These are phyloP conservation scores for Amanita rimosa DNA, from an alignment of 768 basidiomycete species.

Conservation along the genomic window DNA sequence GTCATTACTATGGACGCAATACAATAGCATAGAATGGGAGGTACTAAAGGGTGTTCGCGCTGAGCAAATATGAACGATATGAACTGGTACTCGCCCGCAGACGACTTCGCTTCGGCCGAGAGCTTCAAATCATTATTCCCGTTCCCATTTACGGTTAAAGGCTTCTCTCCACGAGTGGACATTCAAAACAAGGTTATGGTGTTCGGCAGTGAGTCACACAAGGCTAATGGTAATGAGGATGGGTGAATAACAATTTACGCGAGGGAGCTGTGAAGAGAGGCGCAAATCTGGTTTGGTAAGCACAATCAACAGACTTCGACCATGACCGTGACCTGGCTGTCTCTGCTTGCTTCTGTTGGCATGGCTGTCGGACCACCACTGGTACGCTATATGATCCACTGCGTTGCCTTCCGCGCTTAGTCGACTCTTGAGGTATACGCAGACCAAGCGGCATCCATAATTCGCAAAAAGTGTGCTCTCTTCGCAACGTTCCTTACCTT, in stretches of 20 bases:
- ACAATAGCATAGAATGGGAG: slow-evolving; percentile 85
- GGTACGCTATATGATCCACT: slow-evolving; percentile 16
- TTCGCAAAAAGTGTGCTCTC: slow-evolving; percentile 52
- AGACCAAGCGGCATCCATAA: slow-evolving; percentile 74
- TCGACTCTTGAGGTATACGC: slow-evolving; percentile 49
- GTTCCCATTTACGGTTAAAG: slow-evolving; percentile 10
- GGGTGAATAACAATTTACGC: too few species aligned
- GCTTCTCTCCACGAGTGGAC: slow-evolving; percentile 11
- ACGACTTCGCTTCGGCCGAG: slow-evolving; percentile 16
- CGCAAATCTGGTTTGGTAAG: neutral
- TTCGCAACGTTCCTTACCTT: neutral
- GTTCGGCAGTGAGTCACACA: neutral
- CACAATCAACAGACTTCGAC: too few species aligned
- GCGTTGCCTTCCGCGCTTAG: slow-evolving; percentile 3
- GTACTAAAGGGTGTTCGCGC: slow-evolving; percentile 30
- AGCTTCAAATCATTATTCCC: slow-evolving; percentile 23
- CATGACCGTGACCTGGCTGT: slow-evolving; percentile 40
- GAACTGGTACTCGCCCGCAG: slow-evolving; percentile 14
- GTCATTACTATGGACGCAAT: slow-evolving; percentile 94
- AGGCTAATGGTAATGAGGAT: too few species aligned
- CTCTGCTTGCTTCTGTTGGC: slow-evolving; percentile 55
- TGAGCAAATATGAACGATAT: neutral
- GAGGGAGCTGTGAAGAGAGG: neutral
- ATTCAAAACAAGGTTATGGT: neutral
- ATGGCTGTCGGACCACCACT: slow-evolving; percentile 83